A percentile compares a stretch with the other conserved stretches of the same genome.
phyloP scores from a whole-genome alignment of 257 asterid genomes.

The Salvia hispanica region DNA sequence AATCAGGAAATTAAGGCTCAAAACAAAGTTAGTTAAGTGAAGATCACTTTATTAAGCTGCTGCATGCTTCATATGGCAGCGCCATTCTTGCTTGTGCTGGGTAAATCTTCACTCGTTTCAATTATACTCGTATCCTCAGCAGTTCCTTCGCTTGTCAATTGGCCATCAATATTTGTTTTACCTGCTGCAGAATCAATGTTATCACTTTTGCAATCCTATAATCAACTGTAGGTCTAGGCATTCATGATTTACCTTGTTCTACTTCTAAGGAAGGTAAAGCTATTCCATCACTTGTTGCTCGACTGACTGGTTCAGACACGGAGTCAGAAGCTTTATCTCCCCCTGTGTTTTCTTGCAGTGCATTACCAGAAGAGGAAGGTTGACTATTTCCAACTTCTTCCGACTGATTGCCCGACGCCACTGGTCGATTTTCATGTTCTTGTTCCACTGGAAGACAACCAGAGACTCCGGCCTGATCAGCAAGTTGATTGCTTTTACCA shows the following conservation, averaged over 20 bases:
- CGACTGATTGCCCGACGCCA: conserved; percentile 32
- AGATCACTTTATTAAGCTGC: conserved; percentile 9
- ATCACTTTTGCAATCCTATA: conserved; percentile 19
- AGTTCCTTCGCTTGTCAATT: conserved; percentile 27
- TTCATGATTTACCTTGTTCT: conserved; percentile 26
- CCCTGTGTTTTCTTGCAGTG: conserved; percentile 32
- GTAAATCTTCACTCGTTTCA: conserved; percentile 27
- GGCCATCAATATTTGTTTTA: conserved; percentile 14
- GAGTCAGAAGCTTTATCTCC: conserved; percentile 32
- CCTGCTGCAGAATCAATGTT: conserved; percentile 33
- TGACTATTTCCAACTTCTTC: conserved; percentile 37
- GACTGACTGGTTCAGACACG: conserved; percentile 18
- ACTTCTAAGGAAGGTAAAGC: conserved; percentile 31
- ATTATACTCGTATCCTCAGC: conserved; percentile 27
- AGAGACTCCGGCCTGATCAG: conserved; percentile 26
- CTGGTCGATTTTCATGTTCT: conserved; percentile 34
- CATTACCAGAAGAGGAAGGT: conserved; percentile 37
- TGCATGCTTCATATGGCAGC: conserved; percentile 28
- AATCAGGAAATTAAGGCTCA: conserved; percentile 7
- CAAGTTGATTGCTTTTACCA: conserved; percentile 24
- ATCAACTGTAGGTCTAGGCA: not conserved
- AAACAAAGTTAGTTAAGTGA: conserved; percentile 2
- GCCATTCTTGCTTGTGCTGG: conserved; percentile 30
- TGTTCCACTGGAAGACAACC: conserved; percentile 31
- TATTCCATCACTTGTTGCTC: conserved; percentile 30